A percentile compares a stretch with the other conserved stretches of the same genome.
Evolutionary conservation across 352 stramenopile species (phyloP).

Genomic region (Bremia lactucae): DNA sequence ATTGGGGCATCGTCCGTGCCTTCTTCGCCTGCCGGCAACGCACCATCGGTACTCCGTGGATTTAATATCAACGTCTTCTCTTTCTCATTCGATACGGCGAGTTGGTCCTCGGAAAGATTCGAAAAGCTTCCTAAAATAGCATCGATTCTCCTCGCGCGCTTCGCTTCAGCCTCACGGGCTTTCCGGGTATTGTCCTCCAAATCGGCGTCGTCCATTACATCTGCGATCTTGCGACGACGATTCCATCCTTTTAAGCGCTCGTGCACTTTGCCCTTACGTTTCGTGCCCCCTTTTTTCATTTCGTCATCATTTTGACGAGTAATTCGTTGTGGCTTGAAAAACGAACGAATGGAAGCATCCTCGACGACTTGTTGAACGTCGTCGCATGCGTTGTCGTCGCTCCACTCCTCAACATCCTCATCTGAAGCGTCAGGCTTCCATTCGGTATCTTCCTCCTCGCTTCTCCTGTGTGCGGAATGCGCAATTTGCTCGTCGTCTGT

Average conservation of each 20-base stretch:
- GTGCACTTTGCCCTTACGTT: slow-evolving; percentile 15
- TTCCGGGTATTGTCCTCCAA: slow-evolving; percentile 49
- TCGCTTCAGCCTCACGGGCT: slow-evolving; percentile 54
- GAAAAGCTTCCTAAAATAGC: slow-evolving; percentile 28
- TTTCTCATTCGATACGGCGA: slow-evolving; percentile 12
- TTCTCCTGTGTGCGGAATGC: background rate
- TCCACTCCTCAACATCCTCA: slow-evolving; percentile 15
- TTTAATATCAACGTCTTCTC: slow-evolving; percentile 57
- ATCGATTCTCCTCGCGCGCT: slow-evolving; percentile 28
- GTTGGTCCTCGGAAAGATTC: slow-evolving; percentile 22
- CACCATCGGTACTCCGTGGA: slow-evolving; percentile 22
- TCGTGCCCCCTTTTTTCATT: slow-evolving; percentile 7
- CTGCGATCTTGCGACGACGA: slow-evolving; percentile 49
- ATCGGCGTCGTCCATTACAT: slow-evolving; percentile 57
- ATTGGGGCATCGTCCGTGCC: slow-evolving; percentile 43
- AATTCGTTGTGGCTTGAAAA: slow-evolving; percentile 3
- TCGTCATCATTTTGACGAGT: background rate
- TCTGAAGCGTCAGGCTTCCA: slow-evolving; percentile 15
- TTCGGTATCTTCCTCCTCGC: slow-evolving; percentile 24
- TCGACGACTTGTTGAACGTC: slow-evolving; percentile 9
- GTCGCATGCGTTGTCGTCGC: slow-evolving; percentile 18
- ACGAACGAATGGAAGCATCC: slow-evolving; percentile 1
- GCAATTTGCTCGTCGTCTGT: slow-evolving; percentile 2
- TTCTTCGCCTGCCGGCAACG: slow-evolving; percentile 26
- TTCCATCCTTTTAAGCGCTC: slow-evolving; percentile 26